Percentiles rank a stretch among this genome's conserved stretches.
Evolutionary conservation across 202 grass and related monocot species (phyloP).

Genomic region (Cymbopogon flexuosus): DNA sequence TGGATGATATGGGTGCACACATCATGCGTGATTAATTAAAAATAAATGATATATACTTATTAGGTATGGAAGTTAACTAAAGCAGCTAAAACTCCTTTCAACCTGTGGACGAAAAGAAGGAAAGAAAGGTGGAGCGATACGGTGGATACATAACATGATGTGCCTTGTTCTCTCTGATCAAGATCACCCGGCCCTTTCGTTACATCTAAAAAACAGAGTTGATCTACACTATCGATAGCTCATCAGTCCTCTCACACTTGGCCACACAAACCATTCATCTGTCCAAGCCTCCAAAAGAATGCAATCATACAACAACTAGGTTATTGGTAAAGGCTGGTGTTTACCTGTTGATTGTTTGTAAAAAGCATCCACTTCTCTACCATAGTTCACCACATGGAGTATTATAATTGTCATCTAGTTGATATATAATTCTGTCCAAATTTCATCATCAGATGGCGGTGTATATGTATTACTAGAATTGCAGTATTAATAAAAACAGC

Average conservation of each 20-base stretch:
- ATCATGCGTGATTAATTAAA: slow-evolving; percentile 4
- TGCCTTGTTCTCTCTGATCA: background rate
- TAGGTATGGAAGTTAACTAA: slow-evolving; percentile 24
- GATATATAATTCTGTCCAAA: background rate
- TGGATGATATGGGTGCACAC: background rate
- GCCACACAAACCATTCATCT: background rate
- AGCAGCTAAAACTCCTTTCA: slow-evolving; percentile 19
- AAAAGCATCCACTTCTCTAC: background rate
- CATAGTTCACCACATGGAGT: background rate
- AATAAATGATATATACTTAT: slow-evolving; percentile 19
- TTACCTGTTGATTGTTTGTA: background rate
- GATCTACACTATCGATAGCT: background rate
- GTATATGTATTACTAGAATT: background rate
- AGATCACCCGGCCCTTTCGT: background rate
- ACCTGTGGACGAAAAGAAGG: background rate
- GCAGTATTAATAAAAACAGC: background rate
- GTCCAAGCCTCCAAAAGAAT: background rate
- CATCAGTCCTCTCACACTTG: background rate
- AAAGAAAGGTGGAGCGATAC: background rate
- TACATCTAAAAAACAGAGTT: background rate
- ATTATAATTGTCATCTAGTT: background rate
- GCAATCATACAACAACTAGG: background rate
- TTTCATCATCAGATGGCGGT: background rate
- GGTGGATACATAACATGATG: background rate
- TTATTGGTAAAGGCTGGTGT: background rate